Conservation (phyloP, 208 protist genomes). For the Acanthamoeba rhysodes region DNA sequence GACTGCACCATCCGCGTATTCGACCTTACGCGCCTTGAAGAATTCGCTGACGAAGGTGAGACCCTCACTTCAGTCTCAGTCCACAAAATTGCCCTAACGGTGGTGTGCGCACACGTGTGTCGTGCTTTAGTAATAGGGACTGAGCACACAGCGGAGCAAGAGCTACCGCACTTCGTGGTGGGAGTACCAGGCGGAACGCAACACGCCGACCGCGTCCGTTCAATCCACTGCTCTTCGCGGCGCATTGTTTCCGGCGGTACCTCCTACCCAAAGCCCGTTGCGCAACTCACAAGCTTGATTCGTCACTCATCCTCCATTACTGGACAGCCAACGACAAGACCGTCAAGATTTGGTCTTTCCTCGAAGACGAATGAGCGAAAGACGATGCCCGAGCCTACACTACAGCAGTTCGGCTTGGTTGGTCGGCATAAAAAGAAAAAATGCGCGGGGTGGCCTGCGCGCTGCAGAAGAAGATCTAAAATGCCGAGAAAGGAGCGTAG, state of each 20-base stretch:
- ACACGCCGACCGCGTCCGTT: slow-evolving; percentile 63
- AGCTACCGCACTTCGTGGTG: slow-evolving; percentile 28
- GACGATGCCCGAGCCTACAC: too few relatives aligned
- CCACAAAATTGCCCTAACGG: too few relatives aligned
- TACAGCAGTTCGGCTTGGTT: too few relatives aligned
- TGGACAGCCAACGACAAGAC: background rate
- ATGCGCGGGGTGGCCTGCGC: too few relatives aligned
- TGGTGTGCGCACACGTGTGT: background rate
- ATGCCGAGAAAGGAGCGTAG: too few relatives aligned
- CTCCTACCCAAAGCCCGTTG: too few relatives aligned
- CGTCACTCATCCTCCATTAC: background rate
- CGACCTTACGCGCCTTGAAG: background rate
- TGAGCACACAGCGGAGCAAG: background rate
- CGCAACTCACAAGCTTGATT: background rate
- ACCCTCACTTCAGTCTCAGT: background rate
- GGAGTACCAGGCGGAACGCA: background rate
- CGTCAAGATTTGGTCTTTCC: slow-evolving; percentile 38
- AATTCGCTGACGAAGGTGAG: background rate
- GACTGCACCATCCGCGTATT: slow-evolving; percentile 67
- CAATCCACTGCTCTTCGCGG: slow-evolving; percentile 54
- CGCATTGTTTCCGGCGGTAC: slow-evolving; percentile 56
- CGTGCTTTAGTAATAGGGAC: background rate
- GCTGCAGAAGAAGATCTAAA: too few relatives aligned
- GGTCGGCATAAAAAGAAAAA: too few relatives aligned
- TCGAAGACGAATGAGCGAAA: background rate